phyloP scores from a whole-genome alignment of 2,329 filamentous ascomycete genomes.

The Aspergillus sp. region DNA sequence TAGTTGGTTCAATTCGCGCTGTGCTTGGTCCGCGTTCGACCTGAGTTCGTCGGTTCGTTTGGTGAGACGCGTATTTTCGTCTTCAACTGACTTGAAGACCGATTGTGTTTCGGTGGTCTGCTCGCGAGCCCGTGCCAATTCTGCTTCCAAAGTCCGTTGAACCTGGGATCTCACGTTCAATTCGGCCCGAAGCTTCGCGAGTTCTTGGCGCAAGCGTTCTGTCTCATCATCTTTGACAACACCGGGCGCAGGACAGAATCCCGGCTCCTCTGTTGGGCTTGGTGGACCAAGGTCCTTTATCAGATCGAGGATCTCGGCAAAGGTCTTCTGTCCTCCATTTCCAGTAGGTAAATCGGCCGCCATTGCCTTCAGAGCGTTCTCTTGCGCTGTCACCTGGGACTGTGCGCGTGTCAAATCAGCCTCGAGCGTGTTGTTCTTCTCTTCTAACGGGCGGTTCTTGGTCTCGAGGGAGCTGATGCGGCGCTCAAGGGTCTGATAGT shows the following conservation, averaged over 20 bases:
- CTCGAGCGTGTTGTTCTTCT: constrained; percentile 30
- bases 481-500: constrained; percentile 28
- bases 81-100: constrained; percentile 31
- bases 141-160: constrained; percentile 25
- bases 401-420: constrained; percentile 28
- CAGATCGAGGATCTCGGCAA: constrained; percentile 32
- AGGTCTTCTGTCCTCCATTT: constrained; percentile 23
- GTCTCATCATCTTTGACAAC: constrained; percentile 9
- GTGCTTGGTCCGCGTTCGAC: constrained; percentile 22
- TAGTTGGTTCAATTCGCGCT: constrained; percentile 22
- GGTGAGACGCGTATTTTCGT: constrained; percentile 31
- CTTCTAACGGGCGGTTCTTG: constrained; percentile 29
- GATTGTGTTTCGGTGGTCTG: constrained; percentile 30
- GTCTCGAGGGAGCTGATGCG: constrained; percentile 26
- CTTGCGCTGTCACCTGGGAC: constrained; percentile 29
- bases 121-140: constrained; percentile 28
- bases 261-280: constrained; percentile 1
- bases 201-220: constrained; percentile 19
- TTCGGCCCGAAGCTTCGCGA: constrained; percentile 23
- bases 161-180: constrained; percentile 20
- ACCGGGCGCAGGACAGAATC: not conserved
- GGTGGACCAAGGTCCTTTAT: constrained; percentile 27
- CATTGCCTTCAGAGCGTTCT: constrained; percentile 29
- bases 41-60: constrained; percentile 28
- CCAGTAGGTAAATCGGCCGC: constrained; percentile 29